Evolutionary conservation across 352 stramenopile genomes (phyloP).

Genomic region (Pythium dissotocum): DNA sequence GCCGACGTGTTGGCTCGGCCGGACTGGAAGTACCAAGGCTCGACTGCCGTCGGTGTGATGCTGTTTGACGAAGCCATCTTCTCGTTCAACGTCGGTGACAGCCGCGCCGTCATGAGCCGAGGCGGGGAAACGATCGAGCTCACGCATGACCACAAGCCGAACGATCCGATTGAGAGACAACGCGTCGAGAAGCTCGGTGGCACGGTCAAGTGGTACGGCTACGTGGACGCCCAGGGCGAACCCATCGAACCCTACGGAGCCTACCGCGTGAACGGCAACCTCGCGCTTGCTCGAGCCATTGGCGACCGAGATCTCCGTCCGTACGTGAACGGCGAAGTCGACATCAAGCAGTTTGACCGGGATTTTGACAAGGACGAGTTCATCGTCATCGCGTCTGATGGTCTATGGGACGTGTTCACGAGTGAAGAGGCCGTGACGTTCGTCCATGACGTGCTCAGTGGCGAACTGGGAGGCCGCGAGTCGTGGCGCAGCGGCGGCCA

Average conservation of each 20-base stretch:
- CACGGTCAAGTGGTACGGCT: slow-evolving; percentile 89
- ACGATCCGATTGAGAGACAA: slow-evolving; percentile 70
- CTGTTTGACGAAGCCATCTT: slow-evolving; percentile 79
- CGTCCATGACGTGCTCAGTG: slow-evolving; percentile 87
- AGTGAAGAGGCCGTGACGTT: slow-evolving; percentile 92
- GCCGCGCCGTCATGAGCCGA: slow-evolving; percentile 92
- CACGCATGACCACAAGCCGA: slow-evolving; percentile 91
- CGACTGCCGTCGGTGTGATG: slow-evolving; percentile 71
- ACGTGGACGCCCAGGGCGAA: slow-evolving; percentile 77
- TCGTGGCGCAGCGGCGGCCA: slow-evolving; percentile 79
- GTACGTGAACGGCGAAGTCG: slow-evolving; percentile 80
- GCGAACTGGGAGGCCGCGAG: slow-evolving; percentile 76
- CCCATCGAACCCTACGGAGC: slow-evolving; percentile 90
- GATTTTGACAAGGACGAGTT: slow-evolving; percentile 89
- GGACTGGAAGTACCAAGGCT: slow-evolving; percentile 84
- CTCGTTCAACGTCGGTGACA: slow-evolving; percentile 94
- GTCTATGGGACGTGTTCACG: slow-evolving; percentile 94
- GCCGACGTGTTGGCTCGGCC: slow-evolving; percentile 56
- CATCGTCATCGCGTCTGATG: slow-evolving; percentile 92
- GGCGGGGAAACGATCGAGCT: slow-evolving; percentile 66
- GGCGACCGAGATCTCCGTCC: slow-evolving; percentile 88
- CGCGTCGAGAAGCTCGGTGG: slow-evolving; percentile 83
- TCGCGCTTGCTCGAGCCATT: slow-evolving; percentile 90
- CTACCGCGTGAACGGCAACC: slow-evolving; percentile 92
- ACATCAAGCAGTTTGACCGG: slow-evolving; percentile 78